Percentiles rank a stretch among this genome's conserved stretches.
Evolutionary conservation across 208 protist species (phyloP).

Genomic region (Endotrypanum monterogeii): DNA sequence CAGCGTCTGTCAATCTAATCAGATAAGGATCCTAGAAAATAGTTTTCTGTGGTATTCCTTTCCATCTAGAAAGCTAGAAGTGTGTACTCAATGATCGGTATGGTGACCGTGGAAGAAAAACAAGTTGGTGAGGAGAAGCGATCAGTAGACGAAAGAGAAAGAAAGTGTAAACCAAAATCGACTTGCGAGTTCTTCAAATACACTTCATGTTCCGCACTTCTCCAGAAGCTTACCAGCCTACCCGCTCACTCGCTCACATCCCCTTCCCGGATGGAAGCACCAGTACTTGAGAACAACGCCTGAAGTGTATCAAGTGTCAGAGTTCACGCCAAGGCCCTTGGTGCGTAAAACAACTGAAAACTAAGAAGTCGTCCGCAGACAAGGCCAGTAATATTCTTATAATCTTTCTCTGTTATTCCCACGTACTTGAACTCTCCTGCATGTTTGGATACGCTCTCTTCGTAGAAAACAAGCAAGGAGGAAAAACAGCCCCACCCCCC

Average conservation of each 20-base stretch:
- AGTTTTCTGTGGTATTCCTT: neutral
- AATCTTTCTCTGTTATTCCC: too few relatives aligned
- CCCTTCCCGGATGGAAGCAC: neutral
- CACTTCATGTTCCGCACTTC: neutral
- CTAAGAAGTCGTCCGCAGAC: too few relatives aligned
- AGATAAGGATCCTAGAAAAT: neutral
- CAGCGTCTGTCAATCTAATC: neutral
- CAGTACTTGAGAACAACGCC: neutral
- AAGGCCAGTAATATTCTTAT: too few relatives aligned
- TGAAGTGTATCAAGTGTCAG: neutral
- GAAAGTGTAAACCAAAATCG: too few relatives aligned
- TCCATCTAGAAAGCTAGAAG: neutral
- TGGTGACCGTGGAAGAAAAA: neutral
- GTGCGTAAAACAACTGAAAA: neutral
- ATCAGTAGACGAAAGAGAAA: neutral
- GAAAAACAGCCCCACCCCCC: too few relatives aligned
- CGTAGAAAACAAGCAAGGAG: too few relatives aligned
- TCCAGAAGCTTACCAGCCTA: neutral
- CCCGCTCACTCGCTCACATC: too few relatives aligned
- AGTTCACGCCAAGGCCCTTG: neutral
- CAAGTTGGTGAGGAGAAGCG: neutral
- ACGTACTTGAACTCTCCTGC: too few relatives aligned
- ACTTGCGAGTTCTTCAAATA: too few relatives aligned
- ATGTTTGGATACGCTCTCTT: too few relatives aligned
- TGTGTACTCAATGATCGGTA: neutral